Evolutionary conservation across 2,329 filamentous ascomycete species (phyloP), one percentile per base, ranked within the genome.

Genomic region (Chrysosporium queenslandicum): DNA sequence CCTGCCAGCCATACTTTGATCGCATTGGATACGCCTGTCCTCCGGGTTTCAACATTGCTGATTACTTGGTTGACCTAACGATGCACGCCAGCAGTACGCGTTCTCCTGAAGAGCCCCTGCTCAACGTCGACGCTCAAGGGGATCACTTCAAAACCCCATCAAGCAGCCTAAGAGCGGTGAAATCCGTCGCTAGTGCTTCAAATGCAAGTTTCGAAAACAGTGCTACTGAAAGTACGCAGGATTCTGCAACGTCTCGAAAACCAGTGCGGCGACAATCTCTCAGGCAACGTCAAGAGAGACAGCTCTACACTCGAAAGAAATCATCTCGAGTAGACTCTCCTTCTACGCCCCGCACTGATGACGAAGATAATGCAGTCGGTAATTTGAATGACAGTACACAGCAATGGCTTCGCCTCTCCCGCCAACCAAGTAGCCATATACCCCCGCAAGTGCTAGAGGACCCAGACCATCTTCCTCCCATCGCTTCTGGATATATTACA

Each of bases 31-130:
- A 96, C 67, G 76, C 86, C 46, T 98, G 94, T 64, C 92, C 92
- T 9, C 85, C 90, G 21, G 94, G 94, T 1, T 98, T 97, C 78
- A 98, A 98, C 63, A 97, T 98, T 68, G 92, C 92, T 3, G 92
- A 98, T 67, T 98, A 96, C 64, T 79, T 98, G 4, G 90, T 98
- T 27, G 92, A 98, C 66, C 77, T 98, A 37, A 97, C 92, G 0
- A 97, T 98, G 91, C 92, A 98, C 66, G 90, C 89, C 21, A 81
- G 86, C 54, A 75, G 77, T 49, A 73, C 76, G 12, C 72, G 70
- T 34, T 74, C 77, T 1, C 71, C 76, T 9, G 76, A 81, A 27
- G 79, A 82, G 46, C 72, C 78, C 41, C 72, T 77, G 5, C 71
- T 80, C 2, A 77, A 81, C 52, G 78, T 83, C 30, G 80, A 83